Conservation (phyloP, 202 grass and related monocot species). For the Elaeis oleifera region DNA sequence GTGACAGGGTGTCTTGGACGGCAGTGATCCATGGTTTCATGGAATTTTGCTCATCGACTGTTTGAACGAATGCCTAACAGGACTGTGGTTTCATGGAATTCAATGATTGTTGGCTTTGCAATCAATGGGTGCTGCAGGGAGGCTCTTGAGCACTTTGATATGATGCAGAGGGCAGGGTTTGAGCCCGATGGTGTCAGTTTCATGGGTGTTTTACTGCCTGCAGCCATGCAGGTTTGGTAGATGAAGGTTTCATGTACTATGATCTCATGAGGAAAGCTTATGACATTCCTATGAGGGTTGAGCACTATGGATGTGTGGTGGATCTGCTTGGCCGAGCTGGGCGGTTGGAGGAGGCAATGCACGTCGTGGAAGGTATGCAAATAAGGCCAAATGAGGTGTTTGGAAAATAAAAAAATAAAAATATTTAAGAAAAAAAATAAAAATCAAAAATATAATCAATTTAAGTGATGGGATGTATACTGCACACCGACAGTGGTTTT, state of each 20-base stretch:
- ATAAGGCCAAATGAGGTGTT: conserved; percentile 17
- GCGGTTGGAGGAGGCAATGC: conserved; percentile 18
- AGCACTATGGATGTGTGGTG: conserved; percentile 26
- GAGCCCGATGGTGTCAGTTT: conserved; percentile 15
- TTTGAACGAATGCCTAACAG: conserved; percentile 6
- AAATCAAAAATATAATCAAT: no score
- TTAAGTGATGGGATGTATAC: no score
- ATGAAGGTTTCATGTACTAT: conserved; percentile 17
- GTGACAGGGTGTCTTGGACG: conserved; percentile 25
- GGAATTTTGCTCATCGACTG: conserved; percentile 14
- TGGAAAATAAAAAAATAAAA: no score
- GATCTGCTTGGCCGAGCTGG: conserved; percentile 14
- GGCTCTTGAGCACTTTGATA: conserved; percentile 15
- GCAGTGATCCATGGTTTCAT: conserved; percentile 21
- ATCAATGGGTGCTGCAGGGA: conserved; percentile 11
- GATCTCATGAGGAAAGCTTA: conserved; percentile 2
- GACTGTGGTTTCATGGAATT: conserved; percentile 24
- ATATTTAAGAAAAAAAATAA: no score
- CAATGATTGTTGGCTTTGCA: conserved; percentile 16
- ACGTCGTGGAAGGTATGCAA: conserved; percentile 6
- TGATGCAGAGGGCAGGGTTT: conserved; percentile 20
- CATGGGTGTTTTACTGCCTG: conserved; percentile 18
- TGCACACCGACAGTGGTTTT: no score
- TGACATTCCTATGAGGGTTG: conserved; percentile 6
- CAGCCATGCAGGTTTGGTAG: conserved; percentile 19